Percentiles rank a stretch among this genome's conserved stretches.
Conservation (phyloP, 1,284 basidiomycete species). For the Gomphus sp. region DNA sequence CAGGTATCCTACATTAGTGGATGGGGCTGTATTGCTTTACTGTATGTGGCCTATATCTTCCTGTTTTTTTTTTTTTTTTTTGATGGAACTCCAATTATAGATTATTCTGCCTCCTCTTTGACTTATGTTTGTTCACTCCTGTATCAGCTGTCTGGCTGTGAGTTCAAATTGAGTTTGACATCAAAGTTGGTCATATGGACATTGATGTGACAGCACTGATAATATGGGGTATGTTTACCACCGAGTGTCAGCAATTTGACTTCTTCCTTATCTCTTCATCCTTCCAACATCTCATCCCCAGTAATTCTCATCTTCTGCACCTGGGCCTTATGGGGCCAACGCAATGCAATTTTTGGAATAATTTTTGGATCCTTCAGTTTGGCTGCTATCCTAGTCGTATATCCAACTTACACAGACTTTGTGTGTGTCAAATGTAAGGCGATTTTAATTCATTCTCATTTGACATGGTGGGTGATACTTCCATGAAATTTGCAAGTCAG, state of each 20-base stretch:
- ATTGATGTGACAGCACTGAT: background rate
- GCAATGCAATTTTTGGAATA: background rate
- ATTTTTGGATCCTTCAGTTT: background rate
- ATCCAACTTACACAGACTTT: background rate
- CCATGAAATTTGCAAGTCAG: background rate
- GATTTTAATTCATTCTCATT: background rate
- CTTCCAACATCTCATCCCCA: background rate
- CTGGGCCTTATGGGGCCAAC: slow-evolving; percentile 6
- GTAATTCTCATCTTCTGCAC: too few relatives aligned
- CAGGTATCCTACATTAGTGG: too few relatives aligned
- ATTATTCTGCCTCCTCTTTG: background rate
- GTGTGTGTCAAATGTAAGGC: background rate
- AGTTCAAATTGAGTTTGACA: background rate
- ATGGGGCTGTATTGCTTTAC: too few relatives aligned
- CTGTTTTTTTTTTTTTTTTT: background rate
- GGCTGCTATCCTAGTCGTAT: background rate
- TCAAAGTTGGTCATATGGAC: background rate
- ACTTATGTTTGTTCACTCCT: background rate
- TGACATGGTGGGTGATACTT: too few relatives aligned
- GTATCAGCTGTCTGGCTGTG: background rate
- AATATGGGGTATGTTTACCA: background rate
- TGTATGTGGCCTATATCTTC: too few relatives aligned
- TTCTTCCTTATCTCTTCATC: background rate
- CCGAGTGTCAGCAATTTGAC: slow-evolving; percentile 1
- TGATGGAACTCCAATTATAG: background rate